These are phyloP conservation scores for Mycena chlorophos DNA, from an alignment of 768 basidiomycete genomes.

Conservation along the genomic window DNA sequence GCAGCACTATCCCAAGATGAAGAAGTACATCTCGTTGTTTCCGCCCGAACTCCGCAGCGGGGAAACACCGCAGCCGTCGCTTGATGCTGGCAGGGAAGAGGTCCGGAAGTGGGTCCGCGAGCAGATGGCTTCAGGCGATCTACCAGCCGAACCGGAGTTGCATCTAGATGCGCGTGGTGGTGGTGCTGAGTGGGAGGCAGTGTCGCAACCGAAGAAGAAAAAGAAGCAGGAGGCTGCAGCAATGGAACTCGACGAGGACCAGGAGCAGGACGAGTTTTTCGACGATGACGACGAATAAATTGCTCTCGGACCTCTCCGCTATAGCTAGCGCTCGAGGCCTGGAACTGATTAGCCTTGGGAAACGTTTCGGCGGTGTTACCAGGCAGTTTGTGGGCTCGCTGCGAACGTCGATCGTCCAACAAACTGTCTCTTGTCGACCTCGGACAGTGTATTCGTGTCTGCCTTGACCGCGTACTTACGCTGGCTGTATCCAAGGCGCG, in stretches of 20 bases:
- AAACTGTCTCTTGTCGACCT: too few relatives aligned
- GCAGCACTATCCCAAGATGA: constrained; percentile 80
- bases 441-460: too few relatives aligned
- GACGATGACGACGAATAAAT: constrained; percentile 13
- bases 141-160: constrained; percentile 62
- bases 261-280: constrained; percentile 20
- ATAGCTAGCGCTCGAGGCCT: neutral
- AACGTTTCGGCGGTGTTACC: too few relatives aligned
- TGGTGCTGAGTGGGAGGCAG: constrained; percentile 10
- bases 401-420: too few relatives aligned
- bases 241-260: neutral
- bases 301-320: too few relatives aligned
- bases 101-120: constrained; percentile 58
- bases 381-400: too few relatives aligned
- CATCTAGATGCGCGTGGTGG: constrained; percentile 27
- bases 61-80: constrained; percentile 30
- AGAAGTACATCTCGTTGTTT: constrained; percentile 90
- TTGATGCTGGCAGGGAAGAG: constrained; percentile 55
- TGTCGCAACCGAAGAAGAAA: neutral
- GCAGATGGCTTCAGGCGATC: constrained; percentile 59
- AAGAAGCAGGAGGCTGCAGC: neutral
- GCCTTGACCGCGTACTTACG: too few relatives aligned
- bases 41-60: constrained; percentile 62
- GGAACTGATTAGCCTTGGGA: neutral
- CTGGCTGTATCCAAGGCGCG: too few relatives aligned